phyloP scores from a whole-genome alignment of 2,329 filamentous ascomycete species.

The Penicillium rolfsii region DNA sequence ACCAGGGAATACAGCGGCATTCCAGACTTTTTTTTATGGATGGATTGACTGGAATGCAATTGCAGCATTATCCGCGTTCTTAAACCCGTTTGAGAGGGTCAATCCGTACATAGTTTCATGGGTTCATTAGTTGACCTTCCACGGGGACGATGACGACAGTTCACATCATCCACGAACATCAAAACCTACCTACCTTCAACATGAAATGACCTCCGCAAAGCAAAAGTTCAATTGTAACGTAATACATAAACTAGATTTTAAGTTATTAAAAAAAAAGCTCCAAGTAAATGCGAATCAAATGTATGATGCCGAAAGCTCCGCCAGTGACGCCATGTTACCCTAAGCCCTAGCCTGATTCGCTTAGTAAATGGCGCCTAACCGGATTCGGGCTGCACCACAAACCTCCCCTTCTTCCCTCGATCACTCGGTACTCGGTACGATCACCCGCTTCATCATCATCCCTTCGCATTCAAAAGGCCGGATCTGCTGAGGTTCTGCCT shows the following conservation, averaged over 20 bases:
- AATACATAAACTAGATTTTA: background rate
- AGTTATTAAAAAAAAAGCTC: background rate
- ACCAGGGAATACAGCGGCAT: slow-evolving; percentile 24
- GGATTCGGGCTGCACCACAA: slow-evolving; percentile 41
- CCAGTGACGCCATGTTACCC: slow-evolving; percentile 43
- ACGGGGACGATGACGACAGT: background rate
- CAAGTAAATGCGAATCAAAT: slow-evolving; percentile 7
- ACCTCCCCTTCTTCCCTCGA: slow-evolving; percentile 34
- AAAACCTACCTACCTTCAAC: background rate
- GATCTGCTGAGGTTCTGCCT: slow-evolving; percentile 41
- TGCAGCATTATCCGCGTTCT: background rate
- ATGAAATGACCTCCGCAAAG: background rate
- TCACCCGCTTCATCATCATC: slow-evolving; percentile 35
- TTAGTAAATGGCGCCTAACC: slow-evolving; percentile 44
- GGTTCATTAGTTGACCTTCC: background rate
- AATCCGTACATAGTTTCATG: slow-evolving; percentile 8
- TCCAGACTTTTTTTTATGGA: slow-evolving; percentile 24
- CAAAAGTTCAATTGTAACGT: background rate
- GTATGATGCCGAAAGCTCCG: slow-evolving; percentile 34
- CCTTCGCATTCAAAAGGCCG: slow-evolving; percentile 26
- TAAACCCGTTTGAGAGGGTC: background rate
- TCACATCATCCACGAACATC: background rate
- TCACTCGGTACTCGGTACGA: slow-evolving; percentile 11
- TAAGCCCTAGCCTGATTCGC: slow-evolving; percentile 49
- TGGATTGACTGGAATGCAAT: background rate